phyloP scores from a whole-genome alignment of 2,329 filamentous ascomycete genomes.

The Metarhizium anisopliae region DNA sequence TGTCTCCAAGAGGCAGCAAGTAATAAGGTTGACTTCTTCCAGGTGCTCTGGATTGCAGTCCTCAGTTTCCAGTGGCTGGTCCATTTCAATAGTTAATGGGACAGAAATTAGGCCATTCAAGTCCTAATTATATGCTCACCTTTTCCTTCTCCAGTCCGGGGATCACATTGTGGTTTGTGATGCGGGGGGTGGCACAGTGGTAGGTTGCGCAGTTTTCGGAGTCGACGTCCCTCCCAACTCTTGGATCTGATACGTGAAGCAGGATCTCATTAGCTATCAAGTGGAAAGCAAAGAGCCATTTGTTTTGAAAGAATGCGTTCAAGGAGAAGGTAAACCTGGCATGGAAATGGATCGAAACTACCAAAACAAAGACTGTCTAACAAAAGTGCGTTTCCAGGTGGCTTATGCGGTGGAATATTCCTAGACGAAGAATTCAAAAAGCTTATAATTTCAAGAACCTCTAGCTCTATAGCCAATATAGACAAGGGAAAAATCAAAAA shows the following conservation, averaged over 20 bases:
- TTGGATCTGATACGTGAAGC: not conserved
- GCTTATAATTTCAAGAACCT: slow-evolving; percentile 17
- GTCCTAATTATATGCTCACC: not conserved
- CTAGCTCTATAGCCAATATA: not conserved
- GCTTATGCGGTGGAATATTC: slow-evolving; percentile 29
- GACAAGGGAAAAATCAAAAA: not conserved
- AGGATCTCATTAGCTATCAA: slow-evolving; percentile 33
- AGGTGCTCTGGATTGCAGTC: no score
- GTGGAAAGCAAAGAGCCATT: slow-evolving; percentile 15
- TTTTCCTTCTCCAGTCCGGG: slow-evolving; percentile 8
- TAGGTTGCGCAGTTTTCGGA: slow-evolving; percentile 7
- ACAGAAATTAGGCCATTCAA: no score
- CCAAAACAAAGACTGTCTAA: not conserved
- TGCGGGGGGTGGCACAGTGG: slow-evolving; percentile 28
- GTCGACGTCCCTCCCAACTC: not conserved
- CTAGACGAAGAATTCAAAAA: slow-evolving; percentile 28
- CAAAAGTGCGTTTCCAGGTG: slow-evolving; percentile 15
- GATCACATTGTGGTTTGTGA: slow-evolving; percentile 24
- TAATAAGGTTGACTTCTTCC: not conserved
- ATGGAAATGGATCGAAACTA: not conserved
- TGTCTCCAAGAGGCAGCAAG: not conserved
- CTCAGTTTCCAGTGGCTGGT: not conserved
- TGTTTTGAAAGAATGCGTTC: slow-evolving; percentile 25
- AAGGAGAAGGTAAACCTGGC: slow-evolving; percentile 22
- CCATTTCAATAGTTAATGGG: not conserved